Base-by-base conservation (phyloP, 2,329 filamentous ascomycete species). In the Monilinia laxa region DNA sequence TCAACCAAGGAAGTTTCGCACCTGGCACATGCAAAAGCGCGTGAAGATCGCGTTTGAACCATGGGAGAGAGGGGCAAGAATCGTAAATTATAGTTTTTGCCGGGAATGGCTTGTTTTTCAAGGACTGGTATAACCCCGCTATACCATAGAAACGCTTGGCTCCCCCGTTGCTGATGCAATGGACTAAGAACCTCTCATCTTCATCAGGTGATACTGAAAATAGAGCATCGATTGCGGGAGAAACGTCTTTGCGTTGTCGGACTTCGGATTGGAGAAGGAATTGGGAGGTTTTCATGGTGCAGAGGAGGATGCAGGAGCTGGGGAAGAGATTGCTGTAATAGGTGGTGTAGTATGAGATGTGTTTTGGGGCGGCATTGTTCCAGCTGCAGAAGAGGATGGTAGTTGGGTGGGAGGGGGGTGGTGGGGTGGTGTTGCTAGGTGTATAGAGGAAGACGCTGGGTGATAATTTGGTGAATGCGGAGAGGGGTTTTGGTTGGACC, bases 81-180 rank as follows among this genome's bases (percentile, higher is more conserved):
- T 75, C 73, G 16, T 70, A 63, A 25, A 75, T 56, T 28, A 70
- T 58, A 0, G 66, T 59, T 58, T 66, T 66, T 2, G 65, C 66
- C 4, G 69, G 69, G 10, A 74, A 62, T 2, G 71, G 60, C 4
- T 65, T 67, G 2, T 70, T 70, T 1, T 70, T 72, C 7, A 51
- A 12, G 1, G 64, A 56, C 6, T 60, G 55, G 56, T 71, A 74
- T 0, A 62, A 62, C 16, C 53, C 67, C 9, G 69, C 62, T 5
- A 75, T 67, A 5, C 52, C 68, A 45, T 71, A 74, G 1, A 70
- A 53, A 10, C 71, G 52, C 38, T 72, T 84, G 20, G 80, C 83
- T 18, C 85, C 85, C 0, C 84, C 85, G 73, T 86, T 87, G 68
- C 84, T 87, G 80, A 87, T 85, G 70, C 78, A 77, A 65, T 87